phyloP scores from a whole-genome alignment of 2,329 filamentous ascomycete genomes.

The Tolypocladium tundrense region DNA sequence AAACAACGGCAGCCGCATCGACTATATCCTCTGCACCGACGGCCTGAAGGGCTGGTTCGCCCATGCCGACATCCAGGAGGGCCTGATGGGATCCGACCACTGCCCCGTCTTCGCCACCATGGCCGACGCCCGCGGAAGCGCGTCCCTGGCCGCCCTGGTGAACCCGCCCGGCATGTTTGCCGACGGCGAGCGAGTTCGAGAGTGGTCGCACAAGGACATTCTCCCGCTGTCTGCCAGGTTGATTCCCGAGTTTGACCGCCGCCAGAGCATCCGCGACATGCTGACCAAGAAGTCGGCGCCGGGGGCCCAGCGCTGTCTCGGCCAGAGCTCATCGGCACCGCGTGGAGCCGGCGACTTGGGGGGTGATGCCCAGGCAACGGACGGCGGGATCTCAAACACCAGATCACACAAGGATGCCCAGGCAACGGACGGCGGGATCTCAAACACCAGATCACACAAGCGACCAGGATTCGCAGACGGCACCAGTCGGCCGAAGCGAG shows the following conservation, averaged over 20 bases:
- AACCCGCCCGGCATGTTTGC: constrained; percentile 66
- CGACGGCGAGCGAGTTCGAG: constrained; percentile 51
- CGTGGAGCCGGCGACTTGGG: neutral
- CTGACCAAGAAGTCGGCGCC: constrained; percentile 41
- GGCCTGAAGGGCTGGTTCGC: constrained; percentile 72
- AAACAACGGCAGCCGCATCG: constrained; percentile 86
- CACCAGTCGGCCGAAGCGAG: constrained; percentile 11
- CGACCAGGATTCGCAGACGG: neutral
- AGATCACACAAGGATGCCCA: no score
- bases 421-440: neutral
- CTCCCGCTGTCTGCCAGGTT: constrained; percentile 70
- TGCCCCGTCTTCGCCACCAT: constrained; percentile 81
- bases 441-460: neutral
- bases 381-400: neutral
- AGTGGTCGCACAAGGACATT: constrained; percentile 57
- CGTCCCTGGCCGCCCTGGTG: constrained; percentile 60
- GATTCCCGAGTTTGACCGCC: constrained; percentile 78
- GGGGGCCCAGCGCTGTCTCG: neutral
- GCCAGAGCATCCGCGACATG: constrained; percentile 87
- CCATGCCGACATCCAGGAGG: constrained; percentile 82
- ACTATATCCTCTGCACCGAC: constrained; percentile 80
- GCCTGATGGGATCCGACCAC: constrained; percentile 89
- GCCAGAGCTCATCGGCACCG: neutral
- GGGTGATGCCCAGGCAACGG: no score
- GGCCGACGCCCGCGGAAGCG: constrained; percentile 43